Evolutionary conservation across 495 filamentous ascomycete species (phyloP).

Genomic region (Pyronema domesticum): DNA sequence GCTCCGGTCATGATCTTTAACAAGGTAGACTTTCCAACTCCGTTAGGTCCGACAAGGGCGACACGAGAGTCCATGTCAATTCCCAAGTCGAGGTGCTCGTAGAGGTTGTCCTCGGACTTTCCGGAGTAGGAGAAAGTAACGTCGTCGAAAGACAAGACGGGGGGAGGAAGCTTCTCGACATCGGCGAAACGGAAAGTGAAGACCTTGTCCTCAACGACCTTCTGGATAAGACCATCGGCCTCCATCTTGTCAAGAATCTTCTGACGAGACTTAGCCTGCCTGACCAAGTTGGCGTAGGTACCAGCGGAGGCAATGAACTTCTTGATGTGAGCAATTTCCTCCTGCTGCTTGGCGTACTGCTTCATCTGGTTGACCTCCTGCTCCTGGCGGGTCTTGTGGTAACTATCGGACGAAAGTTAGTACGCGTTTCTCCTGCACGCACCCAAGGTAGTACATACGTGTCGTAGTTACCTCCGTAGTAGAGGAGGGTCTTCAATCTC

Average conservation of each 20-base stretch:
- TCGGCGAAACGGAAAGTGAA: conserved; percentile 98
- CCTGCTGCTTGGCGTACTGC: conserved; percentile 96
- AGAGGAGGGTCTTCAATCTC: conserved; percentile 72
- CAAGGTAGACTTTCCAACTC: conserved; percentile 98
- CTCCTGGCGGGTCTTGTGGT: conserved; percentile 84
- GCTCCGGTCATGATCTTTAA: conserved; percentile 95
- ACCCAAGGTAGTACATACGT: conserved; percentile 27
- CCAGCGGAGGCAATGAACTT: conserved; percentile 97
- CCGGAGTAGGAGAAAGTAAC: conserved; percentile 98
- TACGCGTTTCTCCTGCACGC: neutral
- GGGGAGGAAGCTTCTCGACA: conserved; percentile 93
- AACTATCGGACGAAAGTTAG: conserved; percentile 24
- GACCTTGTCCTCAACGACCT: conserved; percentile 65
- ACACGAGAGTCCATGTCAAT: conserved; percentile 99
- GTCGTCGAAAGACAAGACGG: conserved; percentile 87
- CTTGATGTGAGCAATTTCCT: conserved; percentile 99
- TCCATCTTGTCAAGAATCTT: conserved; percentile 99
- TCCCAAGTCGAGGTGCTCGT: conserved; percentile 90
- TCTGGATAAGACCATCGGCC: conserved; percentile 94
- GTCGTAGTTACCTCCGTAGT: conserved; percentile 99
- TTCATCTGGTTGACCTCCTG: conserved; percentile 97
- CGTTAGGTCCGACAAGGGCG: conserved; percentile 92
- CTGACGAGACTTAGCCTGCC: conserved; percentile 95
- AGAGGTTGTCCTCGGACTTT: conserved; percentile 71
- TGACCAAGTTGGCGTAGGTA: conserved; percentile 98